Evolutionary conservation across 345 rosid species (phyloP).

Genomic region (Eutrema heterophyllum): DNA sequence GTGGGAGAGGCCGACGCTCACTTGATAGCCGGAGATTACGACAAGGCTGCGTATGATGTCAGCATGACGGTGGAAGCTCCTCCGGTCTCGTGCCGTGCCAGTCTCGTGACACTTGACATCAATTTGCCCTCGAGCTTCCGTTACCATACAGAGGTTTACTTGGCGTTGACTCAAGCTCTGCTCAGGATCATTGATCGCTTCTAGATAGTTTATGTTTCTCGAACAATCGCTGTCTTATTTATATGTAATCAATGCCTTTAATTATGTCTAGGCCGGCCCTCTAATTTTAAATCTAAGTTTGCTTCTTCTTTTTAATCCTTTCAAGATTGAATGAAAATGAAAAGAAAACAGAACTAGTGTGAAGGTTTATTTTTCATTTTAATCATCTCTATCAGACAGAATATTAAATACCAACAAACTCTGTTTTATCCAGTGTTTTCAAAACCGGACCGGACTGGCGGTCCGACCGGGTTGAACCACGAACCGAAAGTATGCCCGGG

Average conservation of each 20-base stretch:
- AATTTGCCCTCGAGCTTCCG: not conserved
- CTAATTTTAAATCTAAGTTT: not conserved
- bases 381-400: not conserved
- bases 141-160: conserved; percentile 19
- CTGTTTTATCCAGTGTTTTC: too few species aligned
- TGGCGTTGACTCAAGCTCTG: conserved; percentile 29
- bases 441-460: too few species aligned
- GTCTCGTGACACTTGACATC: conserved; percentile 17
- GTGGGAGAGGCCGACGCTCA: conserved; percentile 5
- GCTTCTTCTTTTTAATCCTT: not conserved
- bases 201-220: not conserved
- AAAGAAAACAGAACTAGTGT: not conserved
- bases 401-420: not conserved
- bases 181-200: conserved; percentile 34
- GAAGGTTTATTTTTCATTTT: not conserved
- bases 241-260: not conserved
- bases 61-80: conserved; percentile 9
- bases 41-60: conserved; percentile 23
- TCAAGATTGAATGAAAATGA: not conserved
- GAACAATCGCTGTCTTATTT: not conserved
- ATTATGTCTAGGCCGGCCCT: not conserved
- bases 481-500: too few species aligned
- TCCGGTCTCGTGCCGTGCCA: not conserved
- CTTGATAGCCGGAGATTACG: conserved; percentile 13
- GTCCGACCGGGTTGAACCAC: too few species aligned